These are phyloP conservation scores for Phytophthora fragariae DNA, from an alignment of 352 stramenopile genomes.

Conservation along the genomic window DNA sequence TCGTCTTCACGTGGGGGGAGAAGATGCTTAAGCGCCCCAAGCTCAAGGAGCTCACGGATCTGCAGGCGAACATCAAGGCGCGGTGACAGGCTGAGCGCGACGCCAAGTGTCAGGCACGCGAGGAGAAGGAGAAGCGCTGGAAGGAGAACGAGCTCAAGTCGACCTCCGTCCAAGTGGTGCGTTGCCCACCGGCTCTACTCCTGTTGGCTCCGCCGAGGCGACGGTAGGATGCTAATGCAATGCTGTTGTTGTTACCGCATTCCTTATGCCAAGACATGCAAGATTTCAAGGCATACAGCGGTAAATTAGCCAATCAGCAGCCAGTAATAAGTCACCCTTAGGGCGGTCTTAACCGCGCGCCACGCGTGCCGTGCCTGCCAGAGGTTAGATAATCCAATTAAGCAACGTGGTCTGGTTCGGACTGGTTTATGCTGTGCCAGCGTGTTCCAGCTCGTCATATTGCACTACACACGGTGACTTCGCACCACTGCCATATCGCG, in stretches of 20 bases:
- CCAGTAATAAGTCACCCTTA: too few relatives aligned
- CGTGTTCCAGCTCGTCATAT: not conserved
- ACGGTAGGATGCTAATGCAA: not conserved
- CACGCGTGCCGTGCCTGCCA: not conserved
- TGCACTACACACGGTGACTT: not conserved
- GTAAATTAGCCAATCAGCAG: too few relatives aligned
- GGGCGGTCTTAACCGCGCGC: too few relatives aligned
- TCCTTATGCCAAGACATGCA: too few relatives aligned
- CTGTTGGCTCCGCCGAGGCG: not conserved
- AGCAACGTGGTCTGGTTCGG: not conserved
- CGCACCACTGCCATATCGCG: too few relatives aligned
- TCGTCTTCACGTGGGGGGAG: constrained; percentile 73
- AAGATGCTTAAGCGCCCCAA: constrained; percentile 84
- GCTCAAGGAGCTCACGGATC: constrained; percentile 83
- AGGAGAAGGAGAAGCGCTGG: constrained; percentile 89
- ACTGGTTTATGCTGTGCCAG: too few relatives aligned
- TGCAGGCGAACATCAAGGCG: constrained; percentile 86
- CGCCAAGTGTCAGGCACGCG: constrained; percentile 77
- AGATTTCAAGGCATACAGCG: too few relatives aligned
- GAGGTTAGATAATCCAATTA: not conserved
- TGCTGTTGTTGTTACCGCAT: not conserved
- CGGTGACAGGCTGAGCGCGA: constrained; percentile 75
- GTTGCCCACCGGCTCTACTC: constrained; percentile 13
- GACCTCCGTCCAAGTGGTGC: constrained; percentile 85
- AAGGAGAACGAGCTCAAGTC: constrained; percentile 93